phyloP scores from a whole-genome alignment of 257 asterid genomes.

The Forsythia viridissima region DNA sequence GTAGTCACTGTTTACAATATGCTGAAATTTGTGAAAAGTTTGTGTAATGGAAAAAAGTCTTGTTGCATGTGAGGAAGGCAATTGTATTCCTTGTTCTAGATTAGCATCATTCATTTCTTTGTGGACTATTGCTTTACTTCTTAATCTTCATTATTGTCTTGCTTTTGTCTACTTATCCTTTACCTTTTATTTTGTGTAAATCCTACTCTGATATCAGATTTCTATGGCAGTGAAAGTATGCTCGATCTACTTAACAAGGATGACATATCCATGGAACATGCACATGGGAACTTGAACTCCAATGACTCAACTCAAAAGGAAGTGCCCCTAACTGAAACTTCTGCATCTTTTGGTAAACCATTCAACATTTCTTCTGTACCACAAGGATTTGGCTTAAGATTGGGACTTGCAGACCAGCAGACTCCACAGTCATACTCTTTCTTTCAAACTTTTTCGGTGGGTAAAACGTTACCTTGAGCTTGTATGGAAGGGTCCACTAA shows the following conservation, averaged over 20 bases:
- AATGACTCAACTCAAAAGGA: conserved; percentile 31
- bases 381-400: conserved; percentile 37
- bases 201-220: conserved; percentile 15
- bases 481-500: conserved; percentile 13
- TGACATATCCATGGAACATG: conserved; percentile 32
- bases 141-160: neutral
- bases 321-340: conserved; percentile 27
- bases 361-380: conserved; percentile 36
- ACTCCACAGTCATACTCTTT: conserved; percentile 41
- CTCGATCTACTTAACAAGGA: conserved; percentile 33
- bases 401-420: conserved; percentile 39
- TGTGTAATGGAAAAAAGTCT: conserved; percentile 1
- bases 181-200: conserved; percentile 5
- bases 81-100: neutral
- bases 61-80: neutral
- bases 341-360: conserved; percentile 26
- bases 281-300: conserved; percentile 27
- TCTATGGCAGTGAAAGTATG: conserved; percentile 40
- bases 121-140: neutral
- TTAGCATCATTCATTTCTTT: neutral
- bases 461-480: conserved; percentile 23
- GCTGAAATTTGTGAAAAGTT: conserved; percentile 4
- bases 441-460: conserved; percentile 45
- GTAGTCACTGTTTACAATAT: conserved; percentile 26
- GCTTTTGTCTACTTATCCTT: neutral